Base-by-base conservation (phyloP, 2,329 filamentous ascomycete genomes). In the Leptodontidium sp. region DNA sequence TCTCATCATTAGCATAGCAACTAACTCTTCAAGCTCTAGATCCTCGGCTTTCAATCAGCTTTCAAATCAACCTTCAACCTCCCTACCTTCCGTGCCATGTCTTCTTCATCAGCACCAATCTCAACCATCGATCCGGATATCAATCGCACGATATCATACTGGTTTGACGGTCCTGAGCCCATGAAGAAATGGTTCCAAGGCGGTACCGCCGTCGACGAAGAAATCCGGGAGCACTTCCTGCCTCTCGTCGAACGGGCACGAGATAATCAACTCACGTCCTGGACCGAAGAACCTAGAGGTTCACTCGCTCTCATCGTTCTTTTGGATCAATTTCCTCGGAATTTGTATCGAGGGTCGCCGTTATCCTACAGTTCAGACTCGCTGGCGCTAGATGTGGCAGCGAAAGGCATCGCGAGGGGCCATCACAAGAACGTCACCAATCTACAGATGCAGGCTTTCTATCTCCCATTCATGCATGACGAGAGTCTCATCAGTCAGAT, bases 291-390 rank as follows among this genome's bases (percentile, higher is more conserved):
- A 29, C 76, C 64, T 21, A 74, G 65, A 15, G 77, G 79, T 7
- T 75, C 77, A 8, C 72, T 80, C 26, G 79, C 79, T 8, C 72
- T 80, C 14, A 76, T 81, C 47, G 71, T 81, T n/a, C 76, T 81
- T 1, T 76, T 81, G 7, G 79, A 81, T 70, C 79, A 81, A 69
- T 79, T 81, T 57, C 77, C 80, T 11, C 76, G 80, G 4, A 81
- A 81, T 55, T 73, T 81, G 57, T 80, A 77, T 68, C 76, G 80
- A 14, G 75, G 75, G 11, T 77, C 76, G 1, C 70, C 74, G 6
- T 68, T 75, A 11, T 75, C 78, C 21, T 80, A 77, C 67, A 75
- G 74, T 8, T 77, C 77, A 17, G 80, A 80, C 65, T 35, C 71
- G 3, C 71, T 77, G 62, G 78, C 77, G 3, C 49, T 76, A 1